These are phyloP conservation scores for Maudiozyma saulgeensis DNA, from an alignment of 805 yeast genomes.

Conservation along the genomic window DNA sequence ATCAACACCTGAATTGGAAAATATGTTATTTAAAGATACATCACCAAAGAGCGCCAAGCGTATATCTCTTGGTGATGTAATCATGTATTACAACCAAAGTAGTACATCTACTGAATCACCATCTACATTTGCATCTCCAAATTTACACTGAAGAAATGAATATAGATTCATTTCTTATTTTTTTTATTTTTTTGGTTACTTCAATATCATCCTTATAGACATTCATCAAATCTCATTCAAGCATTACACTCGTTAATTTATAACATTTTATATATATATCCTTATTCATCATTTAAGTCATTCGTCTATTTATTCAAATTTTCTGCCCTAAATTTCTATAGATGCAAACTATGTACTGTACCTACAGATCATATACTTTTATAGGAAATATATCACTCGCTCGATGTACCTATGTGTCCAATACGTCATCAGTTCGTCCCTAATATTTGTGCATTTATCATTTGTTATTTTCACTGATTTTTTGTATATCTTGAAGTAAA, in stretches of 20 bases:
- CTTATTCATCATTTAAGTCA: not conserved
- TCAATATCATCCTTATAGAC: not conserved
- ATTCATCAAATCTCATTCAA: not conserved
- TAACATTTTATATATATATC: not conserved
- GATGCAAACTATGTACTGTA: not conserved
- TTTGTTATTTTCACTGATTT: not conserved
- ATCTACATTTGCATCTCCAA: constrained; percentile 2
- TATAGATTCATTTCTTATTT: not conserved
- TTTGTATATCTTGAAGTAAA: constrained; percentile 3
- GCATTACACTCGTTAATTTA: not conserved
- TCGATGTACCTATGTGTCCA: no score
- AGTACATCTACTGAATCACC: constrained; percentile 16
- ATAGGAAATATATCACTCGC: no score
- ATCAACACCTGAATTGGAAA: constrained; percentile 19
- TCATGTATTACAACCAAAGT: constrained; percentile 21
- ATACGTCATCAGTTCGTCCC: no score
- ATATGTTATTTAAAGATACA: constrained; percentile 11
- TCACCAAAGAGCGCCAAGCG: constrained; percentile 11
- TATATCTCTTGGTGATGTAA: constrained; percentile 24
- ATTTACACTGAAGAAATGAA: not conserved
- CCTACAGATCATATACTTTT: no score
- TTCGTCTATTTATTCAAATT: not conserved
- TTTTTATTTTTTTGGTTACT: not conserved
- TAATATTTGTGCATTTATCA: not conserved
- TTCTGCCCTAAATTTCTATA: not conserved